Conservation (phyloP, 2,329 filamentous ascomycete genomes). For the Pseudopithomyces maydicus region DNA sequence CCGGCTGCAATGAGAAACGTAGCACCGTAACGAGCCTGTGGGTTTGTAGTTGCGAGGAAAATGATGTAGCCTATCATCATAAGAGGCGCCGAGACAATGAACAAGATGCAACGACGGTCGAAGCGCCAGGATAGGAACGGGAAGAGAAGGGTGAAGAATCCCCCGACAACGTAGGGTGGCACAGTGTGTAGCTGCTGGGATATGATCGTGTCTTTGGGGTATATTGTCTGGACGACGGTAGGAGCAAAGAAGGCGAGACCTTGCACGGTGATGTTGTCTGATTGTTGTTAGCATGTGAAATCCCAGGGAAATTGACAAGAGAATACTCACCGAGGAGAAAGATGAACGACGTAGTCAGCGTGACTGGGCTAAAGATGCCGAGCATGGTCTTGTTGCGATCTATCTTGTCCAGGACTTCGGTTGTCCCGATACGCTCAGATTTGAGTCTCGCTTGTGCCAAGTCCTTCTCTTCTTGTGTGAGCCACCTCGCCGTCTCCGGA, state of each 20-base stretch:
- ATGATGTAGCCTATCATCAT: slow-evolving; percentile 74
- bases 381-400: slow-evolving; percentile 63
- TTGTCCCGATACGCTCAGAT: slow-evolving; percentile 68
- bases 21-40: slow-evolving; percentile 67
- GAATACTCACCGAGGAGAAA: slow-evolving; percentile 56
- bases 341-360: slow-evolving; percentile 60
- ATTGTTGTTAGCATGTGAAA: neutral
- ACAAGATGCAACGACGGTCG: slow-evolving; percentile 65
- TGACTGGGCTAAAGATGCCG: slow-evolving; percentile 69
- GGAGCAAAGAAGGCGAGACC: slow-evolving; percentile 73
- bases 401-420: slow-evolving; percentile 67
- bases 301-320: neutral
- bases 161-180: slow-evolving; percentile 72
- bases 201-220: slow-evolving; percentile 61
- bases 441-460: slow-evolving; percentile 70
- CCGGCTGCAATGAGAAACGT: slow-evolving; percentile 72
- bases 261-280: slow-evolving; percentile 72
- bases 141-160: slow-evolving; percentile 67
- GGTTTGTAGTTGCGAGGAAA: slow-evolving; percentile 62
- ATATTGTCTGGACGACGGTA: slow-evolving; percentile 73
- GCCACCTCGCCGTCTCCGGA: slow-evolving; percentile 70
- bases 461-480: slow-evolving; percentile 68
- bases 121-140: slow-evolving; percentile 66
- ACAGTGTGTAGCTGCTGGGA: slow-evolving; percentile 73
- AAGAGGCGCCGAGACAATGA: slow-evolving; percentile 64